Evolutionary conservation across 208 protist species (phyloP).

Genomic region (Trypanosoma congolense): DNA sequence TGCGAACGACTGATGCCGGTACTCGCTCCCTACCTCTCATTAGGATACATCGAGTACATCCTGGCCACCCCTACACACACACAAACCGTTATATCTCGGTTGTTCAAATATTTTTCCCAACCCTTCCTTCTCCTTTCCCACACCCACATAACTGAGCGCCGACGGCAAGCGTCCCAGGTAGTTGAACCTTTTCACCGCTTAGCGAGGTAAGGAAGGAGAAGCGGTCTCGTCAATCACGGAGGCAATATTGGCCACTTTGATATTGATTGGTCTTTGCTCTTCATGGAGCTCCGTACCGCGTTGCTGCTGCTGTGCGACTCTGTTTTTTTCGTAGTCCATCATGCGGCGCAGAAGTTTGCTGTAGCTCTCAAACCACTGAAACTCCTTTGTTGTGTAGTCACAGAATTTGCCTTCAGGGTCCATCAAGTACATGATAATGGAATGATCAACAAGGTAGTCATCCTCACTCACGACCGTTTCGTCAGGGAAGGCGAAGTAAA

Average conservation of each 20-base stretch:
- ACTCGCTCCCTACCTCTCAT: no score
- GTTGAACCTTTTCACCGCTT: not conserved
- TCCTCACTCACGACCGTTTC: conserved; percentile 71
- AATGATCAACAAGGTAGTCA: conserved; percentile 96
- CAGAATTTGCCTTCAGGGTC: conserved; percentile 84
- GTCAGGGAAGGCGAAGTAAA: conserved; percentile 87
- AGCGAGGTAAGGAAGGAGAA: no score
- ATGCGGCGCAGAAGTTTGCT: conserved; percentile 75
- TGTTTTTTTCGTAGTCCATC: conserved; percentile 68
- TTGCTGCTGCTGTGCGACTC: conserved; percentile 28
- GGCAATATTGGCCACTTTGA: conserved; percentile 40
- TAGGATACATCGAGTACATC: no score
- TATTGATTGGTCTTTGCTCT: conserved; percentile 39
- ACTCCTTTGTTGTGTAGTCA: conserved; percentile 89
- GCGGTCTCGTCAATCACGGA: no score
- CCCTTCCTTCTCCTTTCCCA: not conserved
- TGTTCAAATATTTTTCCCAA: no score
- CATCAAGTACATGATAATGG: conserved; percentile 93
- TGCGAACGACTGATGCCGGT: no score
- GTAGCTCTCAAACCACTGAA: conserved; percentile 81
- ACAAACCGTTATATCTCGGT: no score
- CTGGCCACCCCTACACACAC: no score
- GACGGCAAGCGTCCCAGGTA: not conserved
- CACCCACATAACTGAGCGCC: not conserved
- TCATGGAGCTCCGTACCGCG: conserved; percentile 17